These are phyloP conservation scores for Echeveria elegans DNA, from an alignment of 164 flowering plant species.

Conservation along the genomic window DNA sequence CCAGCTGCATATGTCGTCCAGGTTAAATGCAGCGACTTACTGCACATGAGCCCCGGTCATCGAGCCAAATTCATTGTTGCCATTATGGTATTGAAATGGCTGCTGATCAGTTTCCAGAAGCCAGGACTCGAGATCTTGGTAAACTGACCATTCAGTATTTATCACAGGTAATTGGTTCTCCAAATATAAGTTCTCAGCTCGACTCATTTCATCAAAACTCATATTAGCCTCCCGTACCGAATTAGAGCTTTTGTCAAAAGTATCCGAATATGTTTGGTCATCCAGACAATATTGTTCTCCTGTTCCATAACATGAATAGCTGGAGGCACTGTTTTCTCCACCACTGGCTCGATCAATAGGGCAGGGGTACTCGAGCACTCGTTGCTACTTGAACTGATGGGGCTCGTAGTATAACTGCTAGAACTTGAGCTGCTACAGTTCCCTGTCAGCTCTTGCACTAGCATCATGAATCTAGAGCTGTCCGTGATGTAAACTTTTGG, in stretches of 20 bases:
- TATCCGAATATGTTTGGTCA: not conserved
- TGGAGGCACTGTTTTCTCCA: not conserved
- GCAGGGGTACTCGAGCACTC: not conserved
- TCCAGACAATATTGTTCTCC: not conserved
- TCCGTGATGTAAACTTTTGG: constrained; percentile 61
- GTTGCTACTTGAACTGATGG: not conserved
- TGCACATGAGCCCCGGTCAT: not conserved
- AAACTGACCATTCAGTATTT: constrained; percentile 8
- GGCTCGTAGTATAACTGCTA: not conserved
- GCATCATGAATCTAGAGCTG: constrained; percentile 43
- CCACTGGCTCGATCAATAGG: not conserved
- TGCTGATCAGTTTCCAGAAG: constrained; percentile 9
- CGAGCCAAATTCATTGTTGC: not conserved
- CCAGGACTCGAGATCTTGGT: constrained; percentile 22
- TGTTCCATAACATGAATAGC: not conserved
- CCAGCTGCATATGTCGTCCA: constrained; percentile 6
- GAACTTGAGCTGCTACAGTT: constrained; percentile 17
- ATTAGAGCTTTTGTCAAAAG: not conserved
- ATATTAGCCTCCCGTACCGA: not conserved
- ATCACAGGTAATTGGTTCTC: constrained; percentile 12
- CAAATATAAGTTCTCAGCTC: not conserved
- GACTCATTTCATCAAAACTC: not conserved
- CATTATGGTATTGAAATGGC: constrained; percentile 1
- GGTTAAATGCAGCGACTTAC: not conserved
- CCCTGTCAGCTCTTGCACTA: constrained; percentile 63